Evolutionary conservation across 2,329 filamentous ascomycete genomes (phyloP).

Genomic region (Acephala macrosclerotiorum): DNA sequence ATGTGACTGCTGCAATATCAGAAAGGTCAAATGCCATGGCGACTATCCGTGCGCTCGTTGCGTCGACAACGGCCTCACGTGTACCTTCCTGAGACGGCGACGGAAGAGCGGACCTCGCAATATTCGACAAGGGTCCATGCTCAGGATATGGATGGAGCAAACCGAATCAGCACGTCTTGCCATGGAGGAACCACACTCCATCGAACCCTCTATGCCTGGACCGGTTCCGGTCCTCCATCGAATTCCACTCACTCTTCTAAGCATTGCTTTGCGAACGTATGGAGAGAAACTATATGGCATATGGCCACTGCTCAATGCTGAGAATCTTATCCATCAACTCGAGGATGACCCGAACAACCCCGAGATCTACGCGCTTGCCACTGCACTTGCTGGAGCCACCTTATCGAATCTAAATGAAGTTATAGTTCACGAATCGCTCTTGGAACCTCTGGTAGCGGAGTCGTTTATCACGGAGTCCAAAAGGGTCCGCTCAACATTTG

Average conservation of each 20-base stretch:
- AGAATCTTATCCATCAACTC: conserved; percentile 9
- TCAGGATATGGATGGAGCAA: conserved; percentile 10
- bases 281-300: conserved; percentile 7
- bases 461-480: conserved; percentile 10
- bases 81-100: conserved; percentile 7
- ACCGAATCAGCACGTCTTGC: conserved; percentile 6
- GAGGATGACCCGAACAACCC: conserved; percentile 8
- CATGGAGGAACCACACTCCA: conserved; percentile 2
- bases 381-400: conserved; percentile 12
- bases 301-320: conserved; percentile 11
- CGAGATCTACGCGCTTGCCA: conserved; percentile 8
- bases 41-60: conserved; percentile 7
- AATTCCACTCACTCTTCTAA: conserved; percentile 6
- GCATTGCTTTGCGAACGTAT: conserved; percentile 4
- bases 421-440: conserved; percentile 10
- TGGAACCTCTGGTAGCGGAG: conserved; percentile 7
- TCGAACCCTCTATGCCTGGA: not conserved
- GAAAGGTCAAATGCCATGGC: conserved; percentile 12
- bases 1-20: conserved; percentile 14
- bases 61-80: conserved; percentile 6
- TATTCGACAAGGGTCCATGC: conserved; percentile 4
- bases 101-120: conserved; percentile 2
- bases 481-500: conserved; percentile 6
- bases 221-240: not conserved
- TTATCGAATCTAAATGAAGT: conserved; percentile 9